These are phyloP conservation scores for Eucalyptus coolabah DNA, from an alignment of 345 rosid species.

Conservation along the genomic window DNA sequence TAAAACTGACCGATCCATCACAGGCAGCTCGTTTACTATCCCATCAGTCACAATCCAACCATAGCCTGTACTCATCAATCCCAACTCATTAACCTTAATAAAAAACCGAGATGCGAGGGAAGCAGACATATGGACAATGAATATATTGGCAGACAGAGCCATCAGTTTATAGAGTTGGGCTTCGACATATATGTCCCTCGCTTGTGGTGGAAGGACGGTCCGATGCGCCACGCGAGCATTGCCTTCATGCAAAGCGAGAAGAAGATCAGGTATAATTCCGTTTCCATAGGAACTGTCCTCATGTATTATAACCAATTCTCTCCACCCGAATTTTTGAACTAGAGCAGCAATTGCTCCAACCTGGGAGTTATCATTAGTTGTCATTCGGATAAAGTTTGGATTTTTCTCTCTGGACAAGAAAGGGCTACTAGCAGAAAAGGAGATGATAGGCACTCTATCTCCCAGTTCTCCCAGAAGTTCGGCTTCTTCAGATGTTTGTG, in stretches of 20 bases:
- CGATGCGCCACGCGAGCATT: not conserved
- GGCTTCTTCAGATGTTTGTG: not conserved
- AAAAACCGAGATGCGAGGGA: not conserved
- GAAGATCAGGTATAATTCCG: not conserved
- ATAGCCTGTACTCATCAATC: not conserved
- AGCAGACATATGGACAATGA: not conserved
- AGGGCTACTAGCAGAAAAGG: not conserved
- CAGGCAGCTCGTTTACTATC: not conserved
- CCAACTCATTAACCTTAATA: not conserved
- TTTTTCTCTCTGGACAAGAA: not conserved
- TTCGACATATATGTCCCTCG: not conserved
- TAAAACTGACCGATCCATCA: not conserved
- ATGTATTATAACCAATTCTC: constrained; percentile 1
- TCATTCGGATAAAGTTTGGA: not conserved
- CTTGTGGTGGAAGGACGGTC: not conserved
- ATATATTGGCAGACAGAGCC: not conserved
- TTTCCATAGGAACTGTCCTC: constrained; percentile 1
- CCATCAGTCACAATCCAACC: not conserved
- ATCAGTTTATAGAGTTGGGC: not conserved
- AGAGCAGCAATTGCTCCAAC: constrained; percentile 1
- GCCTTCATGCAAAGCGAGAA: not conserved
- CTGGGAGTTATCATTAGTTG: not conserved
- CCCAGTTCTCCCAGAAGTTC: not conserved
- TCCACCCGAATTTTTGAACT: constrained; percentile 10
- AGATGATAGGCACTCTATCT: not conserved